phyloP scores from a whole-genome alignment of 2,329 filamentous ascomycete genomes.

The Xylaria hypoxylon region DNA sequence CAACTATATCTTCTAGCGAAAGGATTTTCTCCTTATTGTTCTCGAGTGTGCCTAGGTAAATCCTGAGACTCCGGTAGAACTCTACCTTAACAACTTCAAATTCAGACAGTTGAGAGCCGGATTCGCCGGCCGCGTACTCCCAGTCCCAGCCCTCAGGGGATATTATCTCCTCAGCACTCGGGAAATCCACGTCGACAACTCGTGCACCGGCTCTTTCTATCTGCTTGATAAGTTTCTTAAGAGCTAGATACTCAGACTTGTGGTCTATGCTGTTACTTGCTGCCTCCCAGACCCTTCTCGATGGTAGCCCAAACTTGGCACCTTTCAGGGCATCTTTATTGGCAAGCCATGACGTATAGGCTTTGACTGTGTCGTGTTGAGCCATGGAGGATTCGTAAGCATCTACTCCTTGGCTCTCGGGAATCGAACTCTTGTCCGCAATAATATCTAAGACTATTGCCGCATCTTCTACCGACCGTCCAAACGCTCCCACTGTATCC shows the following conservation, averaged over 20 bases:
- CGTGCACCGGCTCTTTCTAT: constrained; percentile 19
- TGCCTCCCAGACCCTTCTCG: constrained; percentile 17
- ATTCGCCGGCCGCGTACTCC: constrained; percentile 15
- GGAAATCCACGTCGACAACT: constrained; percentile 19
- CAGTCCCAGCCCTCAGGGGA: constrained; percentile 22
- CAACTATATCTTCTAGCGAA: constrained; percentile 17
- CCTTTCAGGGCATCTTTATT: constrained; percentile 16
- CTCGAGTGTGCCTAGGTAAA: constrained; percentile 12
- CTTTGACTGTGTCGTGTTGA: not conserved
- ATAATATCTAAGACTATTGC: constrained; percentile 20
- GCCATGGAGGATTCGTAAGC: not conserved
- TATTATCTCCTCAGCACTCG: constrained; percentile 23
- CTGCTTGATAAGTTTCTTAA: not conserved
- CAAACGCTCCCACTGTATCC: constrained; percentile 23
- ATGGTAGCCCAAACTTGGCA: constrained; percentile 18
- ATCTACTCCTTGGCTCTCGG: not conserved
- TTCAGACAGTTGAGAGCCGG: constrained; percentile 17
- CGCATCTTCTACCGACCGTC: constrained; percentile 22
- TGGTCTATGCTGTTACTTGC: constrained; percentile 17
- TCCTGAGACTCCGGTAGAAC: constrained; percentile 11
- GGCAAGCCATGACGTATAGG: constrained; percentile 12
- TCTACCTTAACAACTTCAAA: constrained; percentile 24
- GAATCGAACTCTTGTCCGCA: constrained; percentile 1
- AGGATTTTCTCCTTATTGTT: constrained; percentile 10
- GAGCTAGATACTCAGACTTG: constrained; percentile 11